phyloP scores from a whole-genome alignment of 1,139 yeast species.

The Candida anutae region DNA sequence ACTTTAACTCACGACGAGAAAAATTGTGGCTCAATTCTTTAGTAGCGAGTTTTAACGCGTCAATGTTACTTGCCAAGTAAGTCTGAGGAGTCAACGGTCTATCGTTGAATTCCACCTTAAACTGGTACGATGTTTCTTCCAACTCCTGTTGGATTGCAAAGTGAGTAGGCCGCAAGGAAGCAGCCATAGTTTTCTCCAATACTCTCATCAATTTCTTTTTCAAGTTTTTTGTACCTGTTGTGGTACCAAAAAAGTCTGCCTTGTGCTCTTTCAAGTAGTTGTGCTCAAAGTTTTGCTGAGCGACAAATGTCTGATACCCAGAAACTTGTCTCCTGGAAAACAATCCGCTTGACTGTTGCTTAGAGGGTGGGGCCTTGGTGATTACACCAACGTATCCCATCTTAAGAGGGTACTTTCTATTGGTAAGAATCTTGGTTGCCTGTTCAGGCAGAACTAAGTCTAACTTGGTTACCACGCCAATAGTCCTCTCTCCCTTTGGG shows the following conservation, averaged over 20 bases:
- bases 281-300: conserved; percentile 62
- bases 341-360: conserved; percentile 15
- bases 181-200: conserved; percentile 86
- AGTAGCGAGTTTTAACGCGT: conserved; percentile 75
- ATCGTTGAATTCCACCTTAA: conserved; percentile 95
- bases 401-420: conserved; percentile 77
- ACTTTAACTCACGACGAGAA: conserved; percentile 74
- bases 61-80: conserved; percentile 86
- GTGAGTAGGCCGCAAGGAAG: conserved; percentile 81
- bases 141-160: conserved; percentile 79
- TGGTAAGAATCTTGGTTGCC: conserved; percentile 63
- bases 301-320: conserved; percentile 42
- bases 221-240: conserved; percentile 69
- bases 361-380: conserved; percentile 57
- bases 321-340: conserved; percentile 29
- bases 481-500: conserved; percentile 89
- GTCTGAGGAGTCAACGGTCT: conserved; percentile 89
- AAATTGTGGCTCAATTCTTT: conserved; percentile 81
- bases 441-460: conserved; percentile 76
- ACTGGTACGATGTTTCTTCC: conserved; percentile 88
- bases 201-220: conserved; percentile 79
- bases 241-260: conserved; percentile 54
- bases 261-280: conserved; percentile 53
- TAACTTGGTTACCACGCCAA: conserved; percentile 91
- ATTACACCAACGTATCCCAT: conserved; percentile 99